Base-by-base conservation (phyloP, 2,329 filamentous ascomycete genomes). In the Sporothrix schenckii region DNA sequence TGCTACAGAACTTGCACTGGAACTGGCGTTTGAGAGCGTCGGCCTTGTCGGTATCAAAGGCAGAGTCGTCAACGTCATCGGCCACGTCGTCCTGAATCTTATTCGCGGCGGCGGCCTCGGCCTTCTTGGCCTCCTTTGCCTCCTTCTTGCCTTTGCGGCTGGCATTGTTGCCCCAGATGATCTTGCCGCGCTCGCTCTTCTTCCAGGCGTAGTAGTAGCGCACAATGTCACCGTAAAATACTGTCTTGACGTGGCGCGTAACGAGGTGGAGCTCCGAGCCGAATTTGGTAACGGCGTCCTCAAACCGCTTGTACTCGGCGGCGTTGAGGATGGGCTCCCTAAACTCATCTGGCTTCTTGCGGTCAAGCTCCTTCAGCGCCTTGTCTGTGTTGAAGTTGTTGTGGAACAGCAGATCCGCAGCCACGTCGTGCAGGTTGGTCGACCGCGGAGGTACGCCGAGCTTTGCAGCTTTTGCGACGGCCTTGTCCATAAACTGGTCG, bases 201-300 rank as follows among this genome's bases (percentile, higher is more conserved):
- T 99, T 99, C 95, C 95, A 99, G 74, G 92, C 92, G 79, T 99
- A 99, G 80, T 98, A 99, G 78, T 92, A 96, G 3, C 95, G 91
- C 34, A 97, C 93, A 72, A 97, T 91, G 71, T 92, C 88, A 66
- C 90, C 89, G 72, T 93, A 89, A 53, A 88, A 88, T 75, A 95
- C 88, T 0, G 90, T 92, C 79, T 93, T 94, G 76, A 97, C 92
- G 78, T 97, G 92, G 75, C 91, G 89, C 74, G 90, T 93, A 72
- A 98, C 91, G 61, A 87, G 86, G 74, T 92, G 87, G 76, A 97
- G 88, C 80, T 99, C 95, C 0, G 94, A 97, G 27, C 95, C 95
- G 77, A 91, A 97, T 78, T 95, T 97, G 61, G 87, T 83, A 13
- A 99, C 92, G 53, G 88, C 95, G 77, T 97, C 94, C 77, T 97